Evolutionary conservation across 192 early-diverging fungal species (phyloP), one percentile per base, ranked within the genome.

Genomic region (Coemansia sp.): DNA sequence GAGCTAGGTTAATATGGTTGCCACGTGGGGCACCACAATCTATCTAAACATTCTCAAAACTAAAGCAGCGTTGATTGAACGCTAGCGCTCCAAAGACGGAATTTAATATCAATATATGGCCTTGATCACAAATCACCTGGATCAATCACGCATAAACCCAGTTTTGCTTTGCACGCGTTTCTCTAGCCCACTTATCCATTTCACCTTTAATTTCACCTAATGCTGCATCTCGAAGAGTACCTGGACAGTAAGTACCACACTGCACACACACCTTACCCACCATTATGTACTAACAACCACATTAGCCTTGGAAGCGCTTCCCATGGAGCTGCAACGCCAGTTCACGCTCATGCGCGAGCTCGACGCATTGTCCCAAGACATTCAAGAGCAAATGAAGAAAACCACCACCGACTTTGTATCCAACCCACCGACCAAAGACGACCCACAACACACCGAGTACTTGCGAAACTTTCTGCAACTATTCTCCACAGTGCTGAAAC

Each of bases 301-400:
- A 51, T 31, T 90, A 89, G 78, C 91, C 38, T 67, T 93, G 51
- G 91, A 93, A 74, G 85, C 90, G 0, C 66, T 93, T 8, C 91
- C 91, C 0, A 68, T 87, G 67, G 91, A 93, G 61, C 82, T 92
- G 16, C 89, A 90, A 55, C 84, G 93, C 31, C 93, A 93, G 61
- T 95, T 98, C 45, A 91, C 94, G 16, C 75, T 96, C 67, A 96
- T 98, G 93, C 86, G 91, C 19, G 94, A 97, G 76, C 87, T 97
- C 16, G 95, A 95, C 71, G 89, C 88, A 21, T 38, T 84, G 0
- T 84, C 82, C 4, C 82, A 84, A 86, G 91, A 91, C 56, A 84
- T 90, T n/a, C 88, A 90, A 69, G 83, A 87, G 29, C 73, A 82
- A 8, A 87, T 93, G 47, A 84, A 87, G 12, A 59, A 80, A 12